These are phyloP conservation scores for Arthrobotrys sphaeroides DNA, from an alignment of 2,329 filamentous ascomycete genomes.

Conservation along the genomic window DNA sequence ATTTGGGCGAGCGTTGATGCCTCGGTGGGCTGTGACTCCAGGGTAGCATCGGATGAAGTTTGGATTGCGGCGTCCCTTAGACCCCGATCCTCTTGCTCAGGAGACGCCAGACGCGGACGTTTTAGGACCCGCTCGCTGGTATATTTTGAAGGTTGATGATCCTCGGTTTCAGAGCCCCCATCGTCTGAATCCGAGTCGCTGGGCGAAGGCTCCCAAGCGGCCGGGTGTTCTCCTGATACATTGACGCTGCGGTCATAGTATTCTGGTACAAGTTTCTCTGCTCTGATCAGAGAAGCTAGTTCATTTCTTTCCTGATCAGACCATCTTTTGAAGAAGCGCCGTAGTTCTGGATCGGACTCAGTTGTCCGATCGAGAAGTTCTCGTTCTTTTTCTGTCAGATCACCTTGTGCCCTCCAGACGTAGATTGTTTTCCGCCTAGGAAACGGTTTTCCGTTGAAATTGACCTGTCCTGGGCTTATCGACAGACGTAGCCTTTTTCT, in stretches of 20 bases:
- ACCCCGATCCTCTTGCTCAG: background rate
- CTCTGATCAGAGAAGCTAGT: slow-evolving; percentile 4
- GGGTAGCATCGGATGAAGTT: no score
- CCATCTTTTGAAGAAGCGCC: slow-evolving; percentile 11
- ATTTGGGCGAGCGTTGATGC: background rate
- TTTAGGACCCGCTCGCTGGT: background rate
- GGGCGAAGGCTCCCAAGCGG: background rate
- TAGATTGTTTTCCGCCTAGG: slow-evolving; percentile 21
- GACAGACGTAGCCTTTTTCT: background rate
- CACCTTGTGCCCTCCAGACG: background rate
- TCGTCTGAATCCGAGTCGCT: slow-evolving; percentile 1
- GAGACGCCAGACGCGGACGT: background rate
- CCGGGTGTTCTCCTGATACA: background rate
- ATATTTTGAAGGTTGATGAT: background rate
- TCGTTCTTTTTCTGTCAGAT: background rate
- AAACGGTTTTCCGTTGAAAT: slow-evolving; percentile 17
- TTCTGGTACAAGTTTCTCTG: background rate
- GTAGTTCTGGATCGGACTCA: background rate
- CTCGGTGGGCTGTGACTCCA: background rate
- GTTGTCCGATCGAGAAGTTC: background rate
- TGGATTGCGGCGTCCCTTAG: background rate
- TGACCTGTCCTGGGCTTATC: background rate
- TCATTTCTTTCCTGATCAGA: background rate
- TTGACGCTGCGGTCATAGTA: background rate
- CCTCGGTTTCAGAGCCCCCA: background rate